These are phyloP conservation scores for Wallemia ichthyophaga DNA, from an alignment of 1,284 basidiomycete species.

Conservation along the genomic window DNA sequence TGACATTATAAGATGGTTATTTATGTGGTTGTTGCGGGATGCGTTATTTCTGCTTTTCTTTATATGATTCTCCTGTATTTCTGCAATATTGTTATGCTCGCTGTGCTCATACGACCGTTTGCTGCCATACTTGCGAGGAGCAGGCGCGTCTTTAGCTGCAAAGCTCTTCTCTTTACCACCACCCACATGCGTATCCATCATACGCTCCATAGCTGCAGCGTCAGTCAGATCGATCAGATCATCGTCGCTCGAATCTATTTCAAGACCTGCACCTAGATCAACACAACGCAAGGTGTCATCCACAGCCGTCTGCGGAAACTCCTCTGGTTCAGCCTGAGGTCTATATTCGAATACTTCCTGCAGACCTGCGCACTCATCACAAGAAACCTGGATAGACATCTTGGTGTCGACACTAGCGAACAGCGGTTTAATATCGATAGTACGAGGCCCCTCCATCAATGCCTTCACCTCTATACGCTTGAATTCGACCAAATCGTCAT, in stretches of 20 bases:
- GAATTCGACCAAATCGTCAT: background rate
- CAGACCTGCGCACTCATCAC: background rate
- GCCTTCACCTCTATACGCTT: background rate
- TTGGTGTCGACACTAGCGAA: background rate
- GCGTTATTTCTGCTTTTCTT: too few relatives aligned
- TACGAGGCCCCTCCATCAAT: background rate
- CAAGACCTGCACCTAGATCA: background rate
- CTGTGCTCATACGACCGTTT: background rate
- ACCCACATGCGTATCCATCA: background rate
- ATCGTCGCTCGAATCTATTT: background rate
- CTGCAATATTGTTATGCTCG: background rate
- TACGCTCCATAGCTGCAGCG: background rate
- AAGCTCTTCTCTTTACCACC: too few relatives aligned
- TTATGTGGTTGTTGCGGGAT: background rate
- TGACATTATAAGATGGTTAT: background rate
- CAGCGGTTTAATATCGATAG: background rate
- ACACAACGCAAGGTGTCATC: too few relatives aligned
- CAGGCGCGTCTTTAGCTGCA: too few relatives aligned
- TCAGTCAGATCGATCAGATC: background rate
- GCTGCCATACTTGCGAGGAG: background rate
- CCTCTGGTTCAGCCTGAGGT: background rate
- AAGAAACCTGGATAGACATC: background rate
- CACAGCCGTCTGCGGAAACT: background rate
- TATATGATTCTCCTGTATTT: background rate
- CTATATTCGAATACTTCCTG: background rate